phyloP scores from a whole-genome alignment of 305 asterid species.

The Fraxinus latifolia region DNA sequence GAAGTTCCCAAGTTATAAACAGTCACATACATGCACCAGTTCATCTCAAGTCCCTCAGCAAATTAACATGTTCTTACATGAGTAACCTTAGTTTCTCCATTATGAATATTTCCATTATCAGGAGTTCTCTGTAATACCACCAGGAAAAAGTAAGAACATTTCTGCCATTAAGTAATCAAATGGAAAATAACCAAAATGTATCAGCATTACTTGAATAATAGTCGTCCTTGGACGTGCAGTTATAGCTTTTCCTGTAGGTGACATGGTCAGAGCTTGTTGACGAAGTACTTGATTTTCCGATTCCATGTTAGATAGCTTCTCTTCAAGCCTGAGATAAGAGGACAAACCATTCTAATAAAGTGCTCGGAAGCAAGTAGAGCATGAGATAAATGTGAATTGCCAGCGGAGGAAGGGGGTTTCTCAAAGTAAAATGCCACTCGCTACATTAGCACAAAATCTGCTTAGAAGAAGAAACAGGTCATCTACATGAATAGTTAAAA shows the following conservation, averaged over 20 bases:
- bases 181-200: conserved; percentile 17
- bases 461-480: not conserved
- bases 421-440: not conserved
- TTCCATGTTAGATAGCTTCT: conserved; percentile 83
- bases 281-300: conserved; percentile 99
- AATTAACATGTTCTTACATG: conserved; percentile 43
- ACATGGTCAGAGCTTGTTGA: conserved; percentile 93
- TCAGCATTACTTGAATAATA: conserved; percentile 57
- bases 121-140: conserved; percentile 75
- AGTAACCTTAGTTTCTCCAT: conserved; percentile 63
- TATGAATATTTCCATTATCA: conserved; percentile 66
- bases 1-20: not conserved
- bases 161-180: conserved; percentile 14
- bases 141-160: conserved; percentile 30
- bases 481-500: not conserved
- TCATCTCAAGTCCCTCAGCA: not conserved
- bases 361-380: not conserved
- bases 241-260: conserved; percentile 83
- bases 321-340: conserved; percentile 74
- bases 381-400: not conserved
- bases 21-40: conserved; percentile 6
- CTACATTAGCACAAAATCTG: not conserved
- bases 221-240: conserved; percentile 76
- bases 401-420: not conserved
- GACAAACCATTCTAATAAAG: conserved; percentile 23